Evolutionary conservation across 495 filamentous ascomycete genomes (phyloP), one percentile per base, ranked within the genome.

Genomic region (Venustampulla echinocandica): DNA sequence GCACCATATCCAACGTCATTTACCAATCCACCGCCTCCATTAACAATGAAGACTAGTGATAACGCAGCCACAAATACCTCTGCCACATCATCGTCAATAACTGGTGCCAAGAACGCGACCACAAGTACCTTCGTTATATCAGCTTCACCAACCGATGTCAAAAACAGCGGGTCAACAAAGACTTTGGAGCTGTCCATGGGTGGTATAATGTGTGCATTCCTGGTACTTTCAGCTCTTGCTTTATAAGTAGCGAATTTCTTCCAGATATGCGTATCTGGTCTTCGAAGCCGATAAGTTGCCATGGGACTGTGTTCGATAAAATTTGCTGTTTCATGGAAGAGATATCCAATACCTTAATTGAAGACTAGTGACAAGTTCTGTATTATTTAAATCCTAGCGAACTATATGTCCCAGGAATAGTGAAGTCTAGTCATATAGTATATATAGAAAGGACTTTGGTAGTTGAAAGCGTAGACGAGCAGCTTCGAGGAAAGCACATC

Each of bases 41-140:
- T 30, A 13, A 30, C 27, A 30, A 30, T 30, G 27, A 30, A 30
- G 27, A 13, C 27, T 30, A 6, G 27, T 30, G 27, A 30, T 30
- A 30, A 30, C 27, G 27, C 27, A 17, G 27, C 27, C 27, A 30
- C 27, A 30, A 30, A 30, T 30, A 30, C 27, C 27, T 30, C 30
- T 42, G 46, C 19, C 11, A 15, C 0, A 45, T 55, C 22, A 50
- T 32, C 20, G 47, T 55, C 28, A 48, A 42, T 30, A 22, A 39
- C 19, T 30, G 27, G 27, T 30, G 27, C 13, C 27, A 30, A 30
- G 27, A 30, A 30, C 27, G 27, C 27, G 27, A 30, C 27, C 27
- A 30, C 27, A 30, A 30, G 27, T 30, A 28, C 51, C 10, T 28
- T 11, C 5, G 46, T 38, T 18, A 36, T 41, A 32, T 45, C 51